Evolutionary conservation across 2,329 filamentous ascomycete genomes (phyloP), one percentile per base, ranked within the genome.

Genomic region (Fusarium sp.): DNA sequence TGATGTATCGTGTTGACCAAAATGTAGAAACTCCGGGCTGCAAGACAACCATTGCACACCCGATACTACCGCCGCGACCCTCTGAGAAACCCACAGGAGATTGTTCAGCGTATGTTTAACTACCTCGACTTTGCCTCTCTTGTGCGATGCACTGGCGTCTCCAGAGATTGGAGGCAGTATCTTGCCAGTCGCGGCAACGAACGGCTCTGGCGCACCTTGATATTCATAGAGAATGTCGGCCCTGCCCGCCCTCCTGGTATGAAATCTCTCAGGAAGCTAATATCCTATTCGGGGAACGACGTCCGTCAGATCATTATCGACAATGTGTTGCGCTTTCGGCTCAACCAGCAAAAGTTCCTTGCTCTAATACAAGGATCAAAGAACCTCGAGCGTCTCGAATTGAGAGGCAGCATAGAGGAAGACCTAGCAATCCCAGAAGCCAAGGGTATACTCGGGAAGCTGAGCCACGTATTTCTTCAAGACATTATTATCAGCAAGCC

Each of bases 41-140:
- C 75, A 7, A 73, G 79, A n/a, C 67, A 74, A 50, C 78, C 77
- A 6, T 62, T 81, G 4, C 77, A 80, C 28, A 55, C 63, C 14
- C 74, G 72, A 19, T 81, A 75, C 54, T 73, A 56, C 32, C 76
- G 73, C 26, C 70, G 70, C 34, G 79, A 81, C 54, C 79, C 79
- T 4, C 46, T 81, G 15, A 67, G 65, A 21, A 71, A 80, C 23
- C 79, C 80, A 0, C 56, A 72, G 5, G 80, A 81, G 46, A 70
- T 81, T 49, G 66, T 80, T 9, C 71, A 78, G 24, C 67, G 75
- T 15, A 77, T 81, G 9, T 77, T 81, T 34, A 70, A 69, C 15
- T 74, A 73, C 38, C 62, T 81, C 10, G 77, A 78, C 48, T 72
- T 80, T n/a, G 49, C 65, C 6, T 69, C 74, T 12, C 62, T 77